A percentile compares a stretch with the other conserved stretches of the same genome.
Evolutionary conservation across 2,329 filamentous ascomycete species (phyloP).

Genomic region (Aspergillus caelatus): DNA sequence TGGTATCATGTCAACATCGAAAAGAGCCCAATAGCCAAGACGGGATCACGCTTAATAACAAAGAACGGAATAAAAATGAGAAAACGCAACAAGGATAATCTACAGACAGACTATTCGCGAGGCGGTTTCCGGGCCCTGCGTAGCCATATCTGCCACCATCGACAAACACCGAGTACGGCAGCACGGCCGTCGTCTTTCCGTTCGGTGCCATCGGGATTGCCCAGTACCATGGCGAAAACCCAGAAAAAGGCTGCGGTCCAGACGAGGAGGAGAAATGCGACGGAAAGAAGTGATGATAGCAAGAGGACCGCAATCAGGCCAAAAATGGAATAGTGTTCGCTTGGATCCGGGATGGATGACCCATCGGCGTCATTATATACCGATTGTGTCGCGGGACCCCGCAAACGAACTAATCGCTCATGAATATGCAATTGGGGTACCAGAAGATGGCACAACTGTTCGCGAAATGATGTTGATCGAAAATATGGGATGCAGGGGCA

Average conservation of each 20-base stretch:
- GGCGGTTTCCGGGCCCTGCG: constrained; percentile 31
- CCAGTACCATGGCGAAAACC: constrained; percentile 63
- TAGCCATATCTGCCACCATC: constrained; percentile 65
- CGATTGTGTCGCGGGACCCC: constrained; percentile 31
- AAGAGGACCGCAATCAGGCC: constrained; percentile 56
- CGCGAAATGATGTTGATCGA: constrained; percentile 49
- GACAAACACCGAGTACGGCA: constrained; percentile 59
- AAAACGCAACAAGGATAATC: neutral
- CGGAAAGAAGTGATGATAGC: constrained; percentile 58
- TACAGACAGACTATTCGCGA: constrained; percentile 10
- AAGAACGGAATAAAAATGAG: constrained; percentile 1
- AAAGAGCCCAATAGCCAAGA: constrained; percentile 14
- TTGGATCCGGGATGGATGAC: constrained; percentile 30
- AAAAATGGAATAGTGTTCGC: constrained; percentile 38
- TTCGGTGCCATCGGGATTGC: constrained; percentile 63
- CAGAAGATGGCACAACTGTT: constrained; percentile 56
- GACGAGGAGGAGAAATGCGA: constrained; percentile 58
- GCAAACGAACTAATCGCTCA: constrained; percentile 38
- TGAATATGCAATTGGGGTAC: constrained; percentile 56
- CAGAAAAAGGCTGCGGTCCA: constrained; percentile 66
- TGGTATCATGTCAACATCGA: constrained; percentile 31
- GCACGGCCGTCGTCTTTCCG: constrained; percentile 63
- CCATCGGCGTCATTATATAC: constrained; percentile 47
- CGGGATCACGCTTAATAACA: constrained; percentile 14
- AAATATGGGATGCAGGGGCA: constrained; percentile 50